phyloP scores from a whole-genome alignment of 2,329 filamentous ascomycete genomes.

The Colletotrichum truncatum region DNA sequence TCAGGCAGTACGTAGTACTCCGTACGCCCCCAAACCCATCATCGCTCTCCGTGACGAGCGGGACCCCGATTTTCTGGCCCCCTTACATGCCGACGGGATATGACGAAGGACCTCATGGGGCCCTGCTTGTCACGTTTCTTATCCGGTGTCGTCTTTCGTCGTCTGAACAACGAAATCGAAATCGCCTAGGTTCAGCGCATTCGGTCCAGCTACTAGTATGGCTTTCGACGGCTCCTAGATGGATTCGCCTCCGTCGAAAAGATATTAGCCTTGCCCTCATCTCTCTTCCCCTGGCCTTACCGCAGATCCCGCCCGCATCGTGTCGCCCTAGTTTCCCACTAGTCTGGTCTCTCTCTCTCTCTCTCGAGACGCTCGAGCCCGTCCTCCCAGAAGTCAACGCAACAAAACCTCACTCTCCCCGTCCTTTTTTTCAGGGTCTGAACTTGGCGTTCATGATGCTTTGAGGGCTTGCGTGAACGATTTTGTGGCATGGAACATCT shows the following conservation, averaged over 20 bases:
- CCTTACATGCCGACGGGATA: neutral
- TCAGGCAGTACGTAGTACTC: no score
- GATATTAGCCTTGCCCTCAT: neutral
- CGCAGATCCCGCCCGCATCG: slow-evolving; percentile 13
- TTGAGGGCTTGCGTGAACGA: neutral
- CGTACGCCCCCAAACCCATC: slow-evolving; percentile 1
- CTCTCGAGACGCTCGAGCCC: slow-evolving; percentile 14
- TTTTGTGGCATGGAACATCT: neutral
- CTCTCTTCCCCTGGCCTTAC: neutral
- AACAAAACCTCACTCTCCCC: neutral
- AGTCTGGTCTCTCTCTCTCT: neutral
- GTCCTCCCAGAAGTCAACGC: neutral
- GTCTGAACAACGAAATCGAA: neutral
- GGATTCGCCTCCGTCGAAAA: slow-evolving; percentile 3
- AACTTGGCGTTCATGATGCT: neutral
- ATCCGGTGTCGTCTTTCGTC: neutral
- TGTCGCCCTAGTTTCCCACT: slow-evolving; percentile 1
- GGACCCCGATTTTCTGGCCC: slow-evolving; percentile 2
- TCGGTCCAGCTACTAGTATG: neutral
- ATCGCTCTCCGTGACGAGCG: neutral
- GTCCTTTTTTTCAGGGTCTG: neutral
- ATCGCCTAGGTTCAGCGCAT: neutral
- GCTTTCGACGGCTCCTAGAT: neutral
- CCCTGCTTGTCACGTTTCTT: neutral
- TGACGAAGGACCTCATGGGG: neutral